These are phyloP conservation scores for Entomophthora muscae DNA, from an alignment of 371 early-diverging fungal species.

Conservation along the genomic window DNA sequence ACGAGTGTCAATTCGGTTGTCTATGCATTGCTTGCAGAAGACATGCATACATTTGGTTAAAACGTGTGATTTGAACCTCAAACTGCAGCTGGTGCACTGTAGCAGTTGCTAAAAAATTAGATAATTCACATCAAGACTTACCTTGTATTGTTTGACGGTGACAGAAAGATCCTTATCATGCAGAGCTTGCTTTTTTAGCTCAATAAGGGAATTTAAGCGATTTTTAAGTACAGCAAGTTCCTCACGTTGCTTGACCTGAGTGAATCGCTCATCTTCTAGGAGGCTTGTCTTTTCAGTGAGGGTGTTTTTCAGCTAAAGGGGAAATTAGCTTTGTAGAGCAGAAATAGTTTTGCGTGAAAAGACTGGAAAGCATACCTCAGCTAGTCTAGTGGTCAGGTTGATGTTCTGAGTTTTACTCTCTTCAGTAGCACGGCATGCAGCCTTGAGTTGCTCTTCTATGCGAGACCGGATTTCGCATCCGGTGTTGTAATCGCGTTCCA, in stretches of 20 bases:
- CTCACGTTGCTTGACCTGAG: neutral
- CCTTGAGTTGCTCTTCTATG: constrained; percentile 31
- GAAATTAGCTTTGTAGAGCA: too few species aligned
- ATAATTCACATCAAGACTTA: constrained; percentile 13
- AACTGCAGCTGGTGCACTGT: constrained; percentile 76
- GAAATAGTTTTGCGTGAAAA: too few species aligned
- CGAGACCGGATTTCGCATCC: constrained; percentile 16
- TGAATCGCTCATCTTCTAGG: neutral
- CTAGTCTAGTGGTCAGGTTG: neutral
- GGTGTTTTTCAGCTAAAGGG: neutral
- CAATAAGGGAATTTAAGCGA: neutral
- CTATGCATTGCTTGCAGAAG: constrained; percentile 91
- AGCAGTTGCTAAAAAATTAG: constrained; percentile 36
- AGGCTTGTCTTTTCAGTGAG: neutral
- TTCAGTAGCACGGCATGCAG: constrained; percentile 8
- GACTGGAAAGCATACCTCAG: neutral
- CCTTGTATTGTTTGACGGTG: constrained; percentile 24
- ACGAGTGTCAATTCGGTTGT: constrained; percentile 70
- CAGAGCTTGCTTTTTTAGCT: neutral
- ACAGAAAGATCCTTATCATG: constrained; percentile 19
- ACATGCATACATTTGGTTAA: constrained; percentile 87
- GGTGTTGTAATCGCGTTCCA: constrained; percentile 13
- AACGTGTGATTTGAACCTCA: constrained; percentile 67
- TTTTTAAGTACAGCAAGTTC: neutral
- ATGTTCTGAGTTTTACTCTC: constrained; percentile 23